Evolutionary conservation across 2,329 filamentous ascomycete genomes (phyloP).

Genomic region (Colletotrichum sp.): DNA sequence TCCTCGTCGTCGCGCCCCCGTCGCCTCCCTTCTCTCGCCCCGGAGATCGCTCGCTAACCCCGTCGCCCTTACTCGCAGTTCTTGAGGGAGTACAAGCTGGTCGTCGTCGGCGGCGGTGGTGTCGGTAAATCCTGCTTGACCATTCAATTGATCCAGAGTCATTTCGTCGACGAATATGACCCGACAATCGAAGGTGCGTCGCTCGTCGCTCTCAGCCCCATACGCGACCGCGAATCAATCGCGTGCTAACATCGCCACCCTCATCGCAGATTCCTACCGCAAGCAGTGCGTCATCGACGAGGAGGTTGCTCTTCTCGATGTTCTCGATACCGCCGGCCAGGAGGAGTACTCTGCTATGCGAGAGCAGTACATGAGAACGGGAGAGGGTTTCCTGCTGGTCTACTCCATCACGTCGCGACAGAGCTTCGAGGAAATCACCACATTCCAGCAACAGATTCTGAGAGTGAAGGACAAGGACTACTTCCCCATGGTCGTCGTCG

Average conservation of each 20-base stretch:
- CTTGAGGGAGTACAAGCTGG: constrained; percentile 91
- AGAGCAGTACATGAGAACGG: constrained; percentile 99
- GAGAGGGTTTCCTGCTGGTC: constrained; percentile 95
- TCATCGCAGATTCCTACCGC: constrained; percentile 86
- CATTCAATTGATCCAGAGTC: constrained; percentile 93
- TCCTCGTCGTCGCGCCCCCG: neutral
- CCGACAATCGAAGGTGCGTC: constrained; percentile 94
- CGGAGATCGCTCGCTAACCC: constrained; percentile 23
- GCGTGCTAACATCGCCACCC: constrained; percentile 24
- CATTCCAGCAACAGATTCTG: constrained; percentile 98
- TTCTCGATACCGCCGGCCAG: constrained; percentile 96
- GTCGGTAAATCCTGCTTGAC: constrained; percentile 99
- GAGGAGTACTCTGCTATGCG: constrained; percentile 99
- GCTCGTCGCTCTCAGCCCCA: neutral
- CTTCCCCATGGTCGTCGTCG: constrained; percentile 98
- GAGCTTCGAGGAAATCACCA: constrained; percentile 98
- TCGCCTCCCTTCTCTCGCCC: neutral
- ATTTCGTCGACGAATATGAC: constrained; percentile 99
- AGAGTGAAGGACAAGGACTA: constrained; percentile 99
- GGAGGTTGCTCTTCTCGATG: constrained; percentile 95
- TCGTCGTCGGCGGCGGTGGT: constrained; percentile 96
- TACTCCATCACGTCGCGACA: constrained; percentile 98
- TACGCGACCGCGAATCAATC: constrained; percentile 7
- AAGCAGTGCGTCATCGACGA: constrained; percentile 99
- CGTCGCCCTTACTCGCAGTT: constrained; percentile 58